These are phyloP conservation scores for Aphanomyces cochlioides DNA, from an alignment of 352 stramenopile genomes.

Conservation along the genomic window DNA sequence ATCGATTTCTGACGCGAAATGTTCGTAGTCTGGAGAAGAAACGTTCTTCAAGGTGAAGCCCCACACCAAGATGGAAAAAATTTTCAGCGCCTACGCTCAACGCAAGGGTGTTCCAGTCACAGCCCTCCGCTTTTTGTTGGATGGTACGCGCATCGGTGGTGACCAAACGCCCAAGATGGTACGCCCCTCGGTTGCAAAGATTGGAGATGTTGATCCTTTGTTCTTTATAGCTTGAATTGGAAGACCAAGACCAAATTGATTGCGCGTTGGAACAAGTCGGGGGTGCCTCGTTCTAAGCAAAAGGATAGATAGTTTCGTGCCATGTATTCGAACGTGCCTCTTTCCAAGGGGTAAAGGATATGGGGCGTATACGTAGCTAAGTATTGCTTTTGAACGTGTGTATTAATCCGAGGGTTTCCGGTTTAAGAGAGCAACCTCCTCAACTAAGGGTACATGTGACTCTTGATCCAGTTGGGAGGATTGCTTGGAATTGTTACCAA, in stretches of 20 bases:
- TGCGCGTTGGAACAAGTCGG: constrained; percentile 91
- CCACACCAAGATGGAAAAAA: constrained; percentile 98
- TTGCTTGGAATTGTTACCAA: constrained; percentile 81
- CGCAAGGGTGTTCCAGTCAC: constrained; percentile 89
- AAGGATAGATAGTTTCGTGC: not conserved
- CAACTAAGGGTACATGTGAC: constrained; percentile 14
- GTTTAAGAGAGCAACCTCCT: not conserved
- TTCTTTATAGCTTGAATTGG: constrained; percentile 82
- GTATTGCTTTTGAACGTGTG: constrained; percentile 13
- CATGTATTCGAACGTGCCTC: not conserved
- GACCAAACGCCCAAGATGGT: constrained; percentile 94
- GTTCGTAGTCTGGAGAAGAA: constrained; percentile 84
- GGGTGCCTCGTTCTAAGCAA: constrained; percentile 37
- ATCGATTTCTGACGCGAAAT: not conserved
- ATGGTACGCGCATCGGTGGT: constrained; percentile 93
- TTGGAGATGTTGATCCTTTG: not conserved
- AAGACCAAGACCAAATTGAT: constrained; percentile 98
- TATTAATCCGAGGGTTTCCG: not conserved
- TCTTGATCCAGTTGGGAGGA: constrained; percentile 53
- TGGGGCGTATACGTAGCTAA: too few relatives aligned
- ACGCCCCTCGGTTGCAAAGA: not conserved
- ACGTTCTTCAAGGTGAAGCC: constrained; percentile 99
- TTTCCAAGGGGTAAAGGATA: not conserved
- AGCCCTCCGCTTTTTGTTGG: constrained; percentile 94
- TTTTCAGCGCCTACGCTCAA: constrained; percentile 95